Evolutionary conservation across 805 yeast species (phyloP).

Genomic region (Sugiyamaella valdiviana): DNA sequence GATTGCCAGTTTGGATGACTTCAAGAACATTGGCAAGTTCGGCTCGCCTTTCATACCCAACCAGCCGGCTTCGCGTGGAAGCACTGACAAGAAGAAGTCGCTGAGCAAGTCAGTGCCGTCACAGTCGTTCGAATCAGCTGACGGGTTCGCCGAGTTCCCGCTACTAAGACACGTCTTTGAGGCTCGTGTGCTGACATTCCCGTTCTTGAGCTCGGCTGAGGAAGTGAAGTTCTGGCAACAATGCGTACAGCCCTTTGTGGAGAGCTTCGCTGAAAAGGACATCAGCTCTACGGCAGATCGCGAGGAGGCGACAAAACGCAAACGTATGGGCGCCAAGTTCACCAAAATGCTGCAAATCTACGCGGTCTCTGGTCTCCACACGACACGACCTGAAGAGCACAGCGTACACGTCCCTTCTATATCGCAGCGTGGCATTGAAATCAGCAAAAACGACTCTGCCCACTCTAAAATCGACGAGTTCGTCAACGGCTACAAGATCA

Average conservation of each 20-base stretch:
- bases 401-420: slow-evolving; percentile 24
- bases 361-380: slow-evolving; percentile 68
- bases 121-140: slow-evolving; percentile 1
- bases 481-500: slow-evolving; percentile 54
- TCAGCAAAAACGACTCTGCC: slow-evolving; percentile 12
- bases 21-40: slow-evolving; percentile 56
- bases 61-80: slow-evolving; percentile 34
- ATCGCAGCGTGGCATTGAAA: slow-evolving; percentile 19
- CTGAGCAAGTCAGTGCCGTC: neutral
- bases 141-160: slow-evolving; percentile 46
- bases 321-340: slow-evolving; percentile 52
- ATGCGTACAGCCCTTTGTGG: slow-evolving; percentile 75
- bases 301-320: slow-evolving; percentile 62
- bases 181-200: slow-evolving; percentile 61
- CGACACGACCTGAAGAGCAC: slow-evolving; percentile 33
- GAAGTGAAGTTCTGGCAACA: slow-evolving; percentile 69
- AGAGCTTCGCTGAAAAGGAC: slow-evolving; percentile 64
- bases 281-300: slow-evolving; percentile 72
- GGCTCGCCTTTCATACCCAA: slow-evolving; percentile 68
- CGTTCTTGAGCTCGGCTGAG: slow-evolving; percentile 52
- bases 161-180: slow-evolving; percentile 59
- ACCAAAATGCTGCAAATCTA: slow-evolving; percentile 57
- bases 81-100: neutral
- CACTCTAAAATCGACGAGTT: slow-evolving; percentile 25
- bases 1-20: slow-evolving; percentile 50